phyloP scores from a whole-genome alignment of 108 stramenopile genomes.

The Seminavis robusta region DNA sequence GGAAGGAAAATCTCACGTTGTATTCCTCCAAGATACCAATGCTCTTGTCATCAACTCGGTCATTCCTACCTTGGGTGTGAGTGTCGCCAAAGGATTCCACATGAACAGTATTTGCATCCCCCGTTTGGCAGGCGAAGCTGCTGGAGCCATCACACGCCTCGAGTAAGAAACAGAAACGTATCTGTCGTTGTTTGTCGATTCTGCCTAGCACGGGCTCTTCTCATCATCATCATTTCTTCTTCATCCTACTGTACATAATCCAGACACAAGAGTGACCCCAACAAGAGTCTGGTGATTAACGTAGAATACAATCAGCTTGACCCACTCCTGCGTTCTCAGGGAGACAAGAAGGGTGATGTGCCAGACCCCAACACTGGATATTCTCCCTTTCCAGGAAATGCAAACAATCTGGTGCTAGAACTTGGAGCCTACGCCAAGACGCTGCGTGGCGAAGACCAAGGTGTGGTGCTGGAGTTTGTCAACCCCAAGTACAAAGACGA shows the following conservation, averaged over 20 bases:
- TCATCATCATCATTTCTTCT: too few species aligned
- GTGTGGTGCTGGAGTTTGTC: constrained; percentile 97
- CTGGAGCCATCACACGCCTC: constrained; percentile 95
- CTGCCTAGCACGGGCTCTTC: too few species aligned
- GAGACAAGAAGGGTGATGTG: constrained; percentile 88
- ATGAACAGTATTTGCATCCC: constrained; percentile 99
- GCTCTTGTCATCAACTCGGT: constrained; percentile 93
- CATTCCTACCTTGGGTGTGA: constrained; percentile 93
- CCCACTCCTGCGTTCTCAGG: constrained; percentile 88
- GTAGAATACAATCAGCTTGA: constrained; percentile 99
- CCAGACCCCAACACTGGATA: constrained; percentile 88
- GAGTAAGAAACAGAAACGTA: constrained; percentile 53
- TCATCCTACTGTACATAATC: constrained; percentile 7
- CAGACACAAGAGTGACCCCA: constrained; percentile 88
- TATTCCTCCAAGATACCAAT: constrained; percentile 99
- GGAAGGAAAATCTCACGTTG: constrained; percentile 80
- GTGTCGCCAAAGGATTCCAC: constrained; percentile 77
- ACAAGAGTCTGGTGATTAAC: constrained; percentile 91
- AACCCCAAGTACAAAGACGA: constrained; percentile 98
- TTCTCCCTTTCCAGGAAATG: constrained; percentile 97
- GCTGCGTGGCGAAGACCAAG: constrained; percentile 78
- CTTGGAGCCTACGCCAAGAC: constrained; percentile 82
- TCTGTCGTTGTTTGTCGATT: not conserved
- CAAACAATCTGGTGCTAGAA: constrained; percentile 92
- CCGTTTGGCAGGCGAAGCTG: constrained; percentile 95